Conservation (phyloP, 2,329 filamentous ascomycete species). For the Fusarium denticulatum region DNA sequence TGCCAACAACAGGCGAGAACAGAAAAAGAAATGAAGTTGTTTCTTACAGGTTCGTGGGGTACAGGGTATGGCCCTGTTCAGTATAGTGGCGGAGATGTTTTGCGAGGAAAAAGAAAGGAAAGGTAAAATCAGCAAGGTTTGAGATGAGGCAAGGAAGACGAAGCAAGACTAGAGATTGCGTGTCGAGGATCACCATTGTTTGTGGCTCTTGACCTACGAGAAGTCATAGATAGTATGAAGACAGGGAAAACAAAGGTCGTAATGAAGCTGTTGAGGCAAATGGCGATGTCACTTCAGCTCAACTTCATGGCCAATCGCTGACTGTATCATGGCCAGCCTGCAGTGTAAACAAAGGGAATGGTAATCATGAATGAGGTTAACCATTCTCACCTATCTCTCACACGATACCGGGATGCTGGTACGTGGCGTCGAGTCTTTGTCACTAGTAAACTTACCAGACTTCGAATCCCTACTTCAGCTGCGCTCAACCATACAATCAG, state of each 20-base stretch:
- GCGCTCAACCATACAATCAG: neutral
- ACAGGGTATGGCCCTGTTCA: neutral
- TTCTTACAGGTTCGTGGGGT: neutral
- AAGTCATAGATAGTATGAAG: neutral
- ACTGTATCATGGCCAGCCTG: neutral
- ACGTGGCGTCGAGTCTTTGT: neutral
- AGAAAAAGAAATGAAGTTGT: neutral
- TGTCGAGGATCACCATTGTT: neutral
- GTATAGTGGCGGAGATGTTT: slow-evolving; percentile 6
- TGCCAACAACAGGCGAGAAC: neutral
- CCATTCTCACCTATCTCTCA: neutral
- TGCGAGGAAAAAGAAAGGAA: neutral
- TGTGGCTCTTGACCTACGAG: neutral
- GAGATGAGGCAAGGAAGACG: neutral
- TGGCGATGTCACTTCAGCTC: neutral
- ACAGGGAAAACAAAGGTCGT: neutral
- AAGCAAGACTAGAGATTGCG: neutral
- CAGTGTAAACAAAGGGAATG: neutral
- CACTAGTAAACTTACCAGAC: neutral
- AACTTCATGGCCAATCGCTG: neutral
- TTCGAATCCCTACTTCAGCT: slow-evolving; percentile 10
- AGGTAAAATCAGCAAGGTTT: neutral
- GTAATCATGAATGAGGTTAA: neutral
- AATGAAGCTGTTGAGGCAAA: neutral
- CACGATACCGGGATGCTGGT: slow-evolving; percentile 1